Percentiles rank a stretch among this genome's conserved stretches.
Conservation (phyloP, 345 rosid species). For the Syzygium aromaticum region DNA sequence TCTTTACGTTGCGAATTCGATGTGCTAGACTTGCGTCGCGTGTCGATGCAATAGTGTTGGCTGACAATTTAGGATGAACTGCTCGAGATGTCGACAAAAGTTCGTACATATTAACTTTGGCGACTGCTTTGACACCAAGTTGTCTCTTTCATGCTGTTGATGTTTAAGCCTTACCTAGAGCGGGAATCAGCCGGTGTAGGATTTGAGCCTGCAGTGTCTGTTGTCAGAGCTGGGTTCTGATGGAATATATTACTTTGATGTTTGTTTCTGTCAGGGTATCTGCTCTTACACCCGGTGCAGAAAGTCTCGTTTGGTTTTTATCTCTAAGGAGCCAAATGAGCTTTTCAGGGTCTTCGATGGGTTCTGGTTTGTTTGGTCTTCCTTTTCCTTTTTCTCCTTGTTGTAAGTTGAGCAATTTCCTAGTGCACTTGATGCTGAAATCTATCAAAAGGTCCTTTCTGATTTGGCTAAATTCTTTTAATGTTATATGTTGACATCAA, state of each 20-base stretch:
- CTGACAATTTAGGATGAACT: neutral
- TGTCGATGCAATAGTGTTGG: neutral
- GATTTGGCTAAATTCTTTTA: neutral
- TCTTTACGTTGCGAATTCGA: neutral
- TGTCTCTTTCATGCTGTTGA: neutral
- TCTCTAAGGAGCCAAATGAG: constrained; percentile 44
- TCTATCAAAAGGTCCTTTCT: neutral
- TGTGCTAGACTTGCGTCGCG: neutral
- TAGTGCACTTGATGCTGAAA: neutral
- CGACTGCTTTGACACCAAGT: neutral
- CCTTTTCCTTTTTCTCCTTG: neutral
- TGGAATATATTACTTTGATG: neutral
- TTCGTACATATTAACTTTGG: neutral
- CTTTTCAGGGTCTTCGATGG: constrained; percentile 57
- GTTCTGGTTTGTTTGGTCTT: constrained; percentile 44
- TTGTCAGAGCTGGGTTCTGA: neutral
- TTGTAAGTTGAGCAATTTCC: neutral
- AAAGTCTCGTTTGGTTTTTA: neutral
- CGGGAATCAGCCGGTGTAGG: neutral
- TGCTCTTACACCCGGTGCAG: neutral
- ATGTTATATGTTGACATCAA: neutral
- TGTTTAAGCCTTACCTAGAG: neutral
- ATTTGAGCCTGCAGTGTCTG: neutral
- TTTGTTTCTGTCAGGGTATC: constrained; percentile 17
- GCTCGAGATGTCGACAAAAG: neutral